Evolutionary conservation across 2,329 filamentous ascomycete species (phyloP), one percentile per base, ranked within the genome.

Genomic region (Fonsecaea pugnacius): DNA sequence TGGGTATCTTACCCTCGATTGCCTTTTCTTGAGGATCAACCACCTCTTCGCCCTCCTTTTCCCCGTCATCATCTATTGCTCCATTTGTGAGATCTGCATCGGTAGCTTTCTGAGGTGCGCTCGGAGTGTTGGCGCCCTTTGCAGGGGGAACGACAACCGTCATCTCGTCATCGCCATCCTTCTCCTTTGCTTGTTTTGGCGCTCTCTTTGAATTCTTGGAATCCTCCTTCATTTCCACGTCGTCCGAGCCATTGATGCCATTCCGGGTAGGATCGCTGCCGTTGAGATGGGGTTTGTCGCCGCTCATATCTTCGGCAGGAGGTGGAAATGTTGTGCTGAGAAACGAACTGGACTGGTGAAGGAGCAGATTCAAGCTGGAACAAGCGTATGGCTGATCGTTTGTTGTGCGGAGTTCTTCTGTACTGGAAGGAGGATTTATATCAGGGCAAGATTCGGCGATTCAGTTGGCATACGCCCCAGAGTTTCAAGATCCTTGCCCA

Each of bases 21-120:
- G 83, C 81, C 76, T 84, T 84, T 70, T 77, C 78, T 71, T 77
- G 78, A 36, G 78, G 78, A 67, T 80, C 79, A 67, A 79, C 69
- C 64, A 77, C 75, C 35, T 73, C 71, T 72, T 80, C 80, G 67
- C 73, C 67, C 58, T 82, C 80, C 57, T 77, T 75, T 48, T 73
- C 75, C 53, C 71, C 74, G 56, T 75, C 80, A 12, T 58, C 52
- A 33, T 75, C 71, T 52, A 73, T 73, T 40, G 73, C 77, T 69
- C 85, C 87, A 69, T 86, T 86, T 89, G 92, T 92, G 70, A 91
- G 83, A 75, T 93, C 90, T 58, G 84, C 88, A 71, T 91, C 88
- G 65, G 82, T 82, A 74, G 89, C 86, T 70, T 86, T 82, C 35
- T 80, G 78, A 60, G 82, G 78, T 67, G 84, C 82, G 70, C 81